Evolutionary conservation across 1,284 basidiomycete species (phyloP).

Genomic region (Malassezia pachydermatis): DNA sequence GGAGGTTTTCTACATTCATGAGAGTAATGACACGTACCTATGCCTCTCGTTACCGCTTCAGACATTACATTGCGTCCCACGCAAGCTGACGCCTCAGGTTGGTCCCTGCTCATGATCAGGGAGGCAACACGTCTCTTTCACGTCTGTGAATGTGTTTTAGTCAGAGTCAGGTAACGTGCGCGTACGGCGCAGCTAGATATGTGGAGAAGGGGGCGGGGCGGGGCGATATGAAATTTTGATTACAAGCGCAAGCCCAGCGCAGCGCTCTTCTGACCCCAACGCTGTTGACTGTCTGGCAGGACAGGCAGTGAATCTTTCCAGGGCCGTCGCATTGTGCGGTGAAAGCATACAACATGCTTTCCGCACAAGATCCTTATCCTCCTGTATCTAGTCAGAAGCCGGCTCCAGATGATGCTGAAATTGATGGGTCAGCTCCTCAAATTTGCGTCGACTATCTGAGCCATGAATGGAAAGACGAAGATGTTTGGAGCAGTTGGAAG

Average conservation of each 20-base stretch:
- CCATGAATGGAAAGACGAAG: slow-evolving; percentile 94
- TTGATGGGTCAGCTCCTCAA: slow-evolving; percentile 50
- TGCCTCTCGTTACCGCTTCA: slow-evolving; percentile 2
- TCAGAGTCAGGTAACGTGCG: too few relatives aligned
- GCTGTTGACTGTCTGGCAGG: too few relatives aligned
- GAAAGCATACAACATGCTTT: slow-evolving; percentile 34
- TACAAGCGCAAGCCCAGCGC: too few relatives aligned
- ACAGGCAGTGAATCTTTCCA: too few relatives aligned
- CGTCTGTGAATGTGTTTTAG: too few relatives aligned
- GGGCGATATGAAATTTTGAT: too few relatives aligned
- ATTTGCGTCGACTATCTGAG: slow-evolving; percentile 63
- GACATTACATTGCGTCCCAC: slow-evolving; percentile 6
- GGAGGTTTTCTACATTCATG: background rate
- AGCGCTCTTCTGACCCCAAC: too few relatives aligned
- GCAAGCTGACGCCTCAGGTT: background rate
- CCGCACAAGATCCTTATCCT: slow-evolving; percentile 44
- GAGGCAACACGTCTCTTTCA: too few relatives aligned
- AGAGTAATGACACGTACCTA: background rate
- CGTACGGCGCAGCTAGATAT: too few relatives aligned
- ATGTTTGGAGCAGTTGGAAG: slow-evolving; percentile 95
- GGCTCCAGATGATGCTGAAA: slow-evolving; percentile 45
- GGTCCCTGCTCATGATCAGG: background rate
- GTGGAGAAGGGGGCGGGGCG: too few relatives aligned
- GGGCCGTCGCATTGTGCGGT: too few relatives aligned
- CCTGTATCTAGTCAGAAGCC: slow-evolving; percentile 37